Evolutionary conservation across 306 rosid species (phyloP), one percentile per base, ranked within the genome.

Genomic region (Inga laurina): DNA sequence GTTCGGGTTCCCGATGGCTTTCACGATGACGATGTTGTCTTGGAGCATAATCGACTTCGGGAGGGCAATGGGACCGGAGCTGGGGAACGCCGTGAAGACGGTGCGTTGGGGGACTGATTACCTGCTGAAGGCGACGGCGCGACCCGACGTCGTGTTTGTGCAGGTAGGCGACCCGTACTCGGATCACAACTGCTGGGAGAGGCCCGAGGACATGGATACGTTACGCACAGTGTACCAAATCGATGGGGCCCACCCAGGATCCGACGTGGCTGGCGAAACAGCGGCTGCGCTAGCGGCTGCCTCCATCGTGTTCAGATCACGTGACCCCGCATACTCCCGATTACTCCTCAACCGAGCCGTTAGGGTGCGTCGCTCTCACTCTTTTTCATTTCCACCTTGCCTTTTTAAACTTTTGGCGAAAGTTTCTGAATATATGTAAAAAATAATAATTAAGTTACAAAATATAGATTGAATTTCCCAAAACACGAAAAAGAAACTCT

Each of bases 261-360:
- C 99, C 62, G 99, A 96, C 90, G 99, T 96, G 89, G 99, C 98
- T 12, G 99, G 97, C 0, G 99, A 96, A 85, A 90, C 99, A 4
- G 97, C 99, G 21, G 99, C 99, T 77, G 99, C 99, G 0, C 90
- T 96, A 39, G 99, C 99, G 78, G 97, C 99, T 69, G 99, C 99
- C 0, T 96, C 99, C 82, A 96, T 96, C 70, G 99, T 96, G 30
- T 96, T 96, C 94, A 89, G 99, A 84, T 91, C 99, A 90, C 97
- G 95, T 89, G 98, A 96, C 56, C 95, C 98, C 3, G 57, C 94
- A 6, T 96, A 94, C 92, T 94, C 99, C 2, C 45, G 87, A 21
- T 32, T 91, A 83, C 98, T 96, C 2, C 98, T 96, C 68, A 87
- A 86, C 82, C 97, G 99, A 75, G 99, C 99, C 98, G 93, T 96